Evolutionary conservation across 768 basidiomycete species (phyloP).

Genomic region (Collybiopsis luxurians): DNA sequence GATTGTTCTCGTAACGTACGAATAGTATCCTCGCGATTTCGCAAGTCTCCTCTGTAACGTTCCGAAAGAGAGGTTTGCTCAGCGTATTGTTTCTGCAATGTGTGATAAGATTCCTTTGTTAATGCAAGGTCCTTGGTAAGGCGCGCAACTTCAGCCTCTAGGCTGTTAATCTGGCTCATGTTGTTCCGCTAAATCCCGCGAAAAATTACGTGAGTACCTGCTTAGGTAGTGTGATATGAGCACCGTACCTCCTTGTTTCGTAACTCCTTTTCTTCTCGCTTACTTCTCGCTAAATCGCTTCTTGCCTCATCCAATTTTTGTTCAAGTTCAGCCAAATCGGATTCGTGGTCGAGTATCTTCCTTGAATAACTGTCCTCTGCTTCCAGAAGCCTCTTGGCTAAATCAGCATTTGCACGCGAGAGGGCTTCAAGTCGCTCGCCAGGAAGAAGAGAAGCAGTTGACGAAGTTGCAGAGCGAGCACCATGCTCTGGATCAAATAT

Average conservation of each 20-base stretch:
- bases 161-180: slow-evolving; percentile 58
- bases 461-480: slow-evolving; percentile 54
- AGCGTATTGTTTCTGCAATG: slow-evolving; percentile 82
- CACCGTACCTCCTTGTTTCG: slow-evolving; percentile 74
- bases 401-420: slow-evolving; percentile 69
- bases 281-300: slow-evolving; percentile 73
- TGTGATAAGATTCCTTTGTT: slow-evolving; percentile 68
- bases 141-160: slow-evolving; percentile 80
- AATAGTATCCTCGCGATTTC: slow-evolving; percentile 73
- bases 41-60: slow-evolving; percentile 70
- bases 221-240: slow-evolving; percentile 6
- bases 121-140: slow-evolving; percentile 72
- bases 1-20: slow-evolving; percentile 59
- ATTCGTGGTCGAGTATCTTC: slow-evolving; percentile 73
- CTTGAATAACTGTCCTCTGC: slow-evolving; percentile 66
- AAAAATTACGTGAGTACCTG: slow-evolving; percentile 5
- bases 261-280: slow-evolving; percentile 92
- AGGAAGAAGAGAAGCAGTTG: slow-evolving; percentile 68
- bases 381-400: slow-evolving; percentile 73
- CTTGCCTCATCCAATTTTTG: slow-evolving; percentile 71
- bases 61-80: slow-evolving; percentile 85
- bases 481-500: slow-evolving; percentile 56
- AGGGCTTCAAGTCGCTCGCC: slow-evolving; percentile 73
- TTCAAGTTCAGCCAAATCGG: slow-evolving; percentile 82
- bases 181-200: slow-evolving; percentile 55